Base-by-base conservation (phyloP, 2,329 filamentous ascomycete species). In the Ramichloridium luteum region DNA sequence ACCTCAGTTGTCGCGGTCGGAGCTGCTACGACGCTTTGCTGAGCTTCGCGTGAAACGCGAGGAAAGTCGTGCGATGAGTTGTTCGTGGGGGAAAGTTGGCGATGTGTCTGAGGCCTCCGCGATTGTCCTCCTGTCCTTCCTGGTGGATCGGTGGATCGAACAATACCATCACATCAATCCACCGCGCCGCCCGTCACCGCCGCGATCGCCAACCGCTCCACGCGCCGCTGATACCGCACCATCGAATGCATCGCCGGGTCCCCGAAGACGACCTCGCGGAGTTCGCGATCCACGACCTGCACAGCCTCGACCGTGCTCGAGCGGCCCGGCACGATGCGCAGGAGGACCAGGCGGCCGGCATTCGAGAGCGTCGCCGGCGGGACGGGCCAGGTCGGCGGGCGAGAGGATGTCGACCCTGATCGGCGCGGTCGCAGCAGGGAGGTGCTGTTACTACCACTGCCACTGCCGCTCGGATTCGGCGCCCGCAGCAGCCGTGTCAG, bases 231-330 rank as follows among this genome's bases (percentile, higher is more conserved):
- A 56, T 93, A 93, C 13, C 90, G 50, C 37, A 64, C 72, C 84
- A 93, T 92, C 44, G 75, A 65, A 58, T 92, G 84, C 51, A 75
- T 79, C 26, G 83, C 62, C 0, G 81, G 80, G 51, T 93, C 83
- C 0, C 84, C 84, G 69, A 84, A 93, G 3, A 93, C 64, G 0
- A 85, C 68, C 2, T 64, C 67, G 14, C 78, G 62, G 30, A 93
- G 55, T 49, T 80, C 64, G 26, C 77, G 70, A 41, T 90, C 80
- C 1, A 62, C 70, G 6, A 77, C 69, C 6, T 75, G 67, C 39
- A 77, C 76, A 2, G 81, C 81, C 28, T 80, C 69, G 0, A 85
- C 70, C 50, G 63, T 67, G 11, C 63, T 59, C 38, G 53, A 58
- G 13, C 50, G 55, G 28, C 49, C 51, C 0, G 57, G 42, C 28